phyloP scores from a whole-genome alignment of 768 basidiomycete species.

The Daedaleopsis sinensis region DNA sequence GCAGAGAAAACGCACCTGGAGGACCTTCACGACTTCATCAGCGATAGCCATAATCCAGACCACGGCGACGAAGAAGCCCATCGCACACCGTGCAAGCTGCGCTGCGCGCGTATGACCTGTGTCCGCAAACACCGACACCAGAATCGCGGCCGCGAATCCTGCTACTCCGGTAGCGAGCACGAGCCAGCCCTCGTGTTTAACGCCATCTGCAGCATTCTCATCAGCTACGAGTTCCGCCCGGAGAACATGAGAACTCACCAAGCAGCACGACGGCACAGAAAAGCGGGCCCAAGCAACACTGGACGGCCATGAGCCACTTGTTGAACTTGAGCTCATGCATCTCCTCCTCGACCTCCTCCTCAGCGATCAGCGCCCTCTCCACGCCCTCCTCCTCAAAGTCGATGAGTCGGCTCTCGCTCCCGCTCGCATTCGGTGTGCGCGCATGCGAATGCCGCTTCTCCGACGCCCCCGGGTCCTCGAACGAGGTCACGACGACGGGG shows the following conservation, averaged over 20 bases:
- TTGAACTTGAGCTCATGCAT: conserved; percentile 67
- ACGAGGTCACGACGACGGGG: conserved; percentile 81
- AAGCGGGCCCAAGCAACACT: conserved; percentile 81
- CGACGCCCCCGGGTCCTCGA: conserved; percentile 34
- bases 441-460: conserved; percentile 41
- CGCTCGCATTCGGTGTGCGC: not conserved
- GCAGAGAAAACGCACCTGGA: conserved; percentile 61
- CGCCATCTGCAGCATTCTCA: conserved; percentile 42
- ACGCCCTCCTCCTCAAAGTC: conserved; percentile 80
- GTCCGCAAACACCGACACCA: conserved; percentile 63
- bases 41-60: conserved; percentile 99
- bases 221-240: not conserved
- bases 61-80: conserved; percentile 89
- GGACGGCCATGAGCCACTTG: conserved; percentile 84
- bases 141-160: conserved; percentile 54
- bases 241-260: conserved; percentile 48
- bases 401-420: conserved; percentile 50
- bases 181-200: conserved; percentile 49
- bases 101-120: conserved; percentile 59
- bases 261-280: conserved; percentile 80
- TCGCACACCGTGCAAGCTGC: conserved; percentile 75
- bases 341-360: conserved; percentile 72
- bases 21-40: conserved; percentile 90
- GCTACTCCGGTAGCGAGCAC: conserved; percentile 54
- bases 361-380: conserved; percentile 70